A percentile compares a stretch with the other conserved stretches of the same genome.
Evolutionary conservation across 331 rosid species (phyloP).

Genomic region (Phaseolus coccineus): DNA sequence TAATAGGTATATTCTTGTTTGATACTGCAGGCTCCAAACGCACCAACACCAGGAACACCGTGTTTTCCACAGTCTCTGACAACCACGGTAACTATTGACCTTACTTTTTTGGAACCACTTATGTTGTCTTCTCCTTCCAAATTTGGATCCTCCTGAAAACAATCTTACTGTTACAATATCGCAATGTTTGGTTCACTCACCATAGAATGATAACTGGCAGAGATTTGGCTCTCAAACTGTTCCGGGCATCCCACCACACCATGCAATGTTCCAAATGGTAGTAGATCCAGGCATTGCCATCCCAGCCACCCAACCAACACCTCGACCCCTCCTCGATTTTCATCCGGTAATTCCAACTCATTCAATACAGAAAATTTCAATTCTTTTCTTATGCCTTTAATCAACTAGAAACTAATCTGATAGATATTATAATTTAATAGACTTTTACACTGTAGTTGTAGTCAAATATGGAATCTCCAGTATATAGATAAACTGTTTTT

Average conservation of each 20-base stretch:
- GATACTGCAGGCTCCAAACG: slow-evolving; percentile 61
- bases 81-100: slow-evolving; percentile 61
- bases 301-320: slow-evolving; percentile 52
- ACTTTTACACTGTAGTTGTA: too few relatives aligned
- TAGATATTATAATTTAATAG: too few relatives aligned
- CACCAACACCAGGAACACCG: slow-evolving; percentile 66
- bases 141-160: slow-evolving; percentile 42
- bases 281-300: slow-evolving; percentile 54
- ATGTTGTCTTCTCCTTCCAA: slow-evolving; percentile 37
- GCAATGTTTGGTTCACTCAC: slow-evolving; percentile 22
- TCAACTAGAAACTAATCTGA: too few relatives aligned
- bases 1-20: slow-evolving; percentile 25
- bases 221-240: slow-evolving; percentile 69
- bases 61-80: slow-evolving; percentile 69
- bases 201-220: slow-evolving; percentile 49
- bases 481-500: too few relatives aligned
- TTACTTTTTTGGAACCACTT: slow-evolving; percentile 55
- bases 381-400: too few relatives aligned
- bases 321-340: slow-evolving; percentile 63
- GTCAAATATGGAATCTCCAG: too few relatives aligned
- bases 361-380: too few relatives aligned
- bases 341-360: slow-evolving; percentile 65
- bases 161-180: slow-evolving; percentile 6
- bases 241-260: slow-evolving; percentile 69
- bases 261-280: slow-evolving; percentile 62